These are phyloP conservation scores for Eragrostis curvula DNA, from an alignment of 176 grass and related monocot species.

Conservation along the genomic window DNA sequence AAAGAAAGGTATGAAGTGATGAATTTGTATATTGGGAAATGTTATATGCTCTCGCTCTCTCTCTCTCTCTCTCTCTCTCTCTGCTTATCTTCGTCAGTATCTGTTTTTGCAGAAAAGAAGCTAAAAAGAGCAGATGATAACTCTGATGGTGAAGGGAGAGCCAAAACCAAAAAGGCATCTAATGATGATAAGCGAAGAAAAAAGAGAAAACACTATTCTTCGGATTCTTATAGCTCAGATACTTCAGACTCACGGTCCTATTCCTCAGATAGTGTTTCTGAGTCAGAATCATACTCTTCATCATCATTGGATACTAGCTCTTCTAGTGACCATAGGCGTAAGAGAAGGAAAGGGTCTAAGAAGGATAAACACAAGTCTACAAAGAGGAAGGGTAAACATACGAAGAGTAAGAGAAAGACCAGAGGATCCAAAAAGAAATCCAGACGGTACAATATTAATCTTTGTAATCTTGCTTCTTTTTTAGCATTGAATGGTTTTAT, in stretches of 20 bases:
- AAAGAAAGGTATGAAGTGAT: constrained; percentile 55
- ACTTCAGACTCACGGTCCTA: constrained; percentile 68
- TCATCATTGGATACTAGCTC: constrained; percentile 73
- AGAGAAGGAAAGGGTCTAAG: constrained; percentile 73
- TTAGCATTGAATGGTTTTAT: constrained; percentile 34
- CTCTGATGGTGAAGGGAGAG: constrained; percentile 43
- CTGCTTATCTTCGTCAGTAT: constrained; percentile 23
- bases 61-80: constrained; percentile 11
- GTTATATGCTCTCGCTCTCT: constrained; percentile 7
- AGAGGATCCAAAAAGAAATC: constrained; percentile 54
- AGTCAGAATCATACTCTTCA: constrained; percentile 68
- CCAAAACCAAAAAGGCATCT: constrained; percentile 38
- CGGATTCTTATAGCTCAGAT: constrained; percentile 79
- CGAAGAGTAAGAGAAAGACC: constrained; percentile 54
- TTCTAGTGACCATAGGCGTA: constrained; percentile 68
- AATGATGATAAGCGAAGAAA: constrained; percentile 52
- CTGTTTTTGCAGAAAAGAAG: constrained; percentile 62
- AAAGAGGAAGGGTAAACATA: constrained; percentile 58
- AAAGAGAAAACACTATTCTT: constrained; percentile 74
- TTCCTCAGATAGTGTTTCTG: constrained; percentile 68
- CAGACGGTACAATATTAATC: constrained; percentile 52
- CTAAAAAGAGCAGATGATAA: constrained; percentile 38
- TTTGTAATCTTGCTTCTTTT: constrained; percentile 10
- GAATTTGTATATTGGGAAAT: constrained; percentile 8
- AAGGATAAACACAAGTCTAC: constrained; percentile 57